Base-by-base conservation (phyloP, 495 filamentous ascomycete genomes). In the Daldinia vernicosa region DNA sequence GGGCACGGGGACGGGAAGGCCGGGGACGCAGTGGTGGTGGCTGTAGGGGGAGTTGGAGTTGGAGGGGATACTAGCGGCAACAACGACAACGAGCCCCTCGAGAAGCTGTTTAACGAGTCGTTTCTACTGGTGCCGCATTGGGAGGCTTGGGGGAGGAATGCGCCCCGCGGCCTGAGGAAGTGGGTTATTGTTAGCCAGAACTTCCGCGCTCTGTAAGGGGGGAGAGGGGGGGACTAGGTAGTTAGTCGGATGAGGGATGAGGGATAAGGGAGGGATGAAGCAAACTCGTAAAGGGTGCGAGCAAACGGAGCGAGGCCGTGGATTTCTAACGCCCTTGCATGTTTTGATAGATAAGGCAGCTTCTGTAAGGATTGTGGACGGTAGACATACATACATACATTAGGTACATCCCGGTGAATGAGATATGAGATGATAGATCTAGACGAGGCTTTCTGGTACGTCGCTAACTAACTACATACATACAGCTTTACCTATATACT, bases 101-200 rank as follows among this genome's bases (percentile, higher is more conserved):
- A 86, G 75, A 85, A 86, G 61, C 86, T 83, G 6, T 95, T 96
- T 78, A 90, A 87, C 57, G 93, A 97, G 73, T 88, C 82, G 6
- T 89, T 95, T 68, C 84, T 94, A 1, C 79, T 97, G 45, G 90
- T 94, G 30, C 93, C 93, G 22, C 94, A 94, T 74, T 85, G 85
- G 69, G 86, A 89, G 22, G 79, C 84, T 14, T 81, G 84, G 17
- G 80, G 74, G 17, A 76, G 70, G 33, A 75, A 67, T 15, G 74
- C 71, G 59, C 32, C 78, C 3, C 68, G 66, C 28, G 80, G 79
- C 28, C 79, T 82, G 45, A 83, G 80, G 63, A 83, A 82, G 52
- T 93, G 89, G 86, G 77, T 94, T 37, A 88, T 94, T 54, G 85
- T 89, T 64, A 92, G 86, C 56, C 91, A 94, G 79, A 93, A 88